Evolutionary conservation across 805 yeast species (phyloP).

Genomic region (Isabelozyma pseudorhagii): DNA sequence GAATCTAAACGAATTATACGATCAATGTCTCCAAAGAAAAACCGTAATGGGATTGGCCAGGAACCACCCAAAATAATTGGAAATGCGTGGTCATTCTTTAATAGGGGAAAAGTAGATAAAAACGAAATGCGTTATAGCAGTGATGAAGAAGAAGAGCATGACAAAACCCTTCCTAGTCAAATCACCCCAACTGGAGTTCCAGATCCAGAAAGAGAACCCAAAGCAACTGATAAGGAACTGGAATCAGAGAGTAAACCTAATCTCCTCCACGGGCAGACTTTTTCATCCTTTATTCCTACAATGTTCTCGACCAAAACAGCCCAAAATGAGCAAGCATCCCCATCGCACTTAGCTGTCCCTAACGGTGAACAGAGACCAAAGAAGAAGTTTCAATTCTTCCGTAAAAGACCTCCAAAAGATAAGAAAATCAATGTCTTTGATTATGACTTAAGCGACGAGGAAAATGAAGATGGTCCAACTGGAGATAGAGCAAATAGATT

Average conservation of each 20-base stretch:
- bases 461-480: constrained; percentile 25
- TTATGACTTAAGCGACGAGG: constrained; percentile 11
- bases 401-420: constrained; percentile 2
- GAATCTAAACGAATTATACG: not conserved
- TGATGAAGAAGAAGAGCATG: constrained; percentile 27
- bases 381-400: constrained; percentile 1
- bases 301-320: not conserved
- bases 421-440: constrained; percentile 13
- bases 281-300: not conserved
- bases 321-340: not conserved
- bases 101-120: constrained; percentile 21
- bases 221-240: not conserved
- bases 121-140: constrained; percentile 28
- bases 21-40: not conserved
- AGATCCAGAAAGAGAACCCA: not conserved
- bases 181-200: not conserved
- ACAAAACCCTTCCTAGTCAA: constrained; percentile 2
- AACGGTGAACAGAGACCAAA: not conserved
- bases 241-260: not conserved
- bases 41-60: constrained; percentile 5
- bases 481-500: constrained; percentile 35
- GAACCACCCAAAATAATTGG: constrained; percentile 22
- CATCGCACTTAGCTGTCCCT: not conserved
- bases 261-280: not conserved
- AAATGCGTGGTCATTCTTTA: constrained; percentile 32